These are phyloP conservation scores for Cordyceps cicadae DNA, from an alignment of 2,329 filamentous ascomycete species.

Conservation along the genomic window DNA sequence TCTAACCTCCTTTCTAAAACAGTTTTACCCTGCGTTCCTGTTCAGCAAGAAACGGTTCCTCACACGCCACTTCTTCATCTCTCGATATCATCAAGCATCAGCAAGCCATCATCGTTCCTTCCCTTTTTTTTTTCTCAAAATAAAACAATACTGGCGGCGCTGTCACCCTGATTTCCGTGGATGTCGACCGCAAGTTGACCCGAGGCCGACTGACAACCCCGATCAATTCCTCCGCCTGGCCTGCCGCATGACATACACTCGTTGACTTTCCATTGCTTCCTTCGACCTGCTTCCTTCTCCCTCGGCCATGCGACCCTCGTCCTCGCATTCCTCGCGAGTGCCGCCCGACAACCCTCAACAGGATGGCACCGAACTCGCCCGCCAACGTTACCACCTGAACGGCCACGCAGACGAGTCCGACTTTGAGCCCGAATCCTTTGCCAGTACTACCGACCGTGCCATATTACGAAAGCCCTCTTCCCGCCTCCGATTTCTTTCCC, in stretches of 20 bases:
- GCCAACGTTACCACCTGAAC: not conserved
- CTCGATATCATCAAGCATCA: not conserved
- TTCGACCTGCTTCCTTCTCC: constrained; percentile 14
- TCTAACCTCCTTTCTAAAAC: not conserved
- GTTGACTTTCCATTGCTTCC: not conserved
- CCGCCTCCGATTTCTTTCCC: not conserved
- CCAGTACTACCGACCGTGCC: not conserved
- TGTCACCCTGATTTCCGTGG: not conserved
- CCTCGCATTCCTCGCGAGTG: not conserved
- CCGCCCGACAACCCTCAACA: not conserved
- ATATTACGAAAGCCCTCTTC: not conserved
- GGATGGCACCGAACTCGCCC: not conserved
- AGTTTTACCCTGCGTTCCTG: not conserved
- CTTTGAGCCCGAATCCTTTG: not conserved
- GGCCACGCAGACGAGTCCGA: not conserved
- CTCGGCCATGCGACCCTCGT: constrained; percentile 15
- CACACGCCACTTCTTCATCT: not conserved
- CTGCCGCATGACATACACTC: constrained; percentile 5
- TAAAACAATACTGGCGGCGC: not conserved
- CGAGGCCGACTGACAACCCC: not conserved
- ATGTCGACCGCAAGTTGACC: not conserved
- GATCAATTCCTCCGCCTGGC: not conserved
- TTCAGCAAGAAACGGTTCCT: not conserved
- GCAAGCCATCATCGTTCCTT: not conserved
- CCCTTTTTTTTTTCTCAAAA: not conserved